phyloP scores from a whole-genome alignment of 2,329 filamentous ascomycete genomes.

The Scytalidium sp. region DNA sequence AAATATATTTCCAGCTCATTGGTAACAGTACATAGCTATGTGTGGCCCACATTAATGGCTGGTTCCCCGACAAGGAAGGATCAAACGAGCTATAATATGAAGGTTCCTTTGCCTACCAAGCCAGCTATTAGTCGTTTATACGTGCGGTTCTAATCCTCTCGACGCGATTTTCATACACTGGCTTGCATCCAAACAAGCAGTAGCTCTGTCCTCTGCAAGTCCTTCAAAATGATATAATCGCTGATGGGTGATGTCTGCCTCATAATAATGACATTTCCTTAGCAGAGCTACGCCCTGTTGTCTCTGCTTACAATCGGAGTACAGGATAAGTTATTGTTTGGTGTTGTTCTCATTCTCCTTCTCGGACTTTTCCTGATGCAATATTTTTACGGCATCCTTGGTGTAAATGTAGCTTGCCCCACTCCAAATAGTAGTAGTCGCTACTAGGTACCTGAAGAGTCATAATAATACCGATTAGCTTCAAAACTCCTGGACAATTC shows the following conservation, averaged over 20 bases:
- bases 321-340: slow-evolving; percentile 1
- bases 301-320: too few species aligned
- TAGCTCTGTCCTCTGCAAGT: too few species aligned
- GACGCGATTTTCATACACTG: not conserved
- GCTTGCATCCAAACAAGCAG: too few species aligned
- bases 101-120: not conserved
- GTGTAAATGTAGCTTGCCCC: slow-evolving; percentile 88
- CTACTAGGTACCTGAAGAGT: slow-evolving; percentile 75
- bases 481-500: slow-evolving; percentile 14
- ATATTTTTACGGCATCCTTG: slow-evolving; percentile 88
- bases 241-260: too few species aligned
- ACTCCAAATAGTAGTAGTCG: slow-evolving; percentile 88
- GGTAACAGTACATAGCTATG: too few species aligned
- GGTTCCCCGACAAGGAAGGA: too few species aligned
- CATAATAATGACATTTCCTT: too few species aligned
- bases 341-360: slow-evolving; percentile 7
- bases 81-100: too few species aligned
- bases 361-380: slow-evolving; percentile 39
- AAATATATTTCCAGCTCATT: too few species aligned
- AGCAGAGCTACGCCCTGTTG: too few species aligned
- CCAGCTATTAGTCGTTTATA: not conserved
- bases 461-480: slow-evolving; percentile 41
- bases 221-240: too few species aligned
- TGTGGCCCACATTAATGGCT: too few species aligned
- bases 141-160: not conserved